phyloP scores from a whole-genome alignment of 352 stramenopile genomes.

The Globisporangium echinulatum region DNA sequence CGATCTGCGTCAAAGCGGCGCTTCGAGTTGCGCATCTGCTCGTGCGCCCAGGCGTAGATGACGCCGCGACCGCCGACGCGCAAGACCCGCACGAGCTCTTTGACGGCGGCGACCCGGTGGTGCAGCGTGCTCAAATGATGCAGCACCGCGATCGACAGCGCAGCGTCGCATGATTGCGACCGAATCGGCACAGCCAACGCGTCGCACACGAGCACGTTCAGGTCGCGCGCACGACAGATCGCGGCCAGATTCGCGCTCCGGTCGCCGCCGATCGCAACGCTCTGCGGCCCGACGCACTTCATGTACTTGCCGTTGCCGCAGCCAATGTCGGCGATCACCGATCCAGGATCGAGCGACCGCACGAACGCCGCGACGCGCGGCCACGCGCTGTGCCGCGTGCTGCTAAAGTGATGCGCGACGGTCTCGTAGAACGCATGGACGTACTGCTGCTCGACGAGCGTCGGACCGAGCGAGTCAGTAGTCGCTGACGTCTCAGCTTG shows the following conservation, averaged over 20 bases:
- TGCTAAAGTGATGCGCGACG: conserved; percentile 77
- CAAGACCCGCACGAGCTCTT: conserved; percentile 73
- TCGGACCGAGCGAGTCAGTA: conserved; percentile 33
- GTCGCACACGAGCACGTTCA: conserved; percentile 77
- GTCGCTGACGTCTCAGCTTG: not conserved
- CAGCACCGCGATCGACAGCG: conserved; percentile 80
- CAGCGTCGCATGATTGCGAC: conserved; percentile 64
- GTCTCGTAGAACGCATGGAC: conserved; percentile 87
- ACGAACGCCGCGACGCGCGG: conserved; percentile 69
- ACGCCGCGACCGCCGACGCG: conserved; percentile 58
- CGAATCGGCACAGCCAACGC: conserved; percentile 69
- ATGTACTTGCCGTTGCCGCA: conserved; percentile 89
- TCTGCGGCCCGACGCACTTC: conserved; percentile 63
- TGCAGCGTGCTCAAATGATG: conserved; percentile 75
- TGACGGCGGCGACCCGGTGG: conserved; percentile 64
- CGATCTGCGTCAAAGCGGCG: conserved; percentile 57
- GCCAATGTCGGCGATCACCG: conserved; percentile 73
- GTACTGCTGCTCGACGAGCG: conserved; percentile 68
- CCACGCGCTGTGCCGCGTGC: conserved; percentile 84
- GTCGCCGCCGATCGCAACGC: conserved; percentile 53
- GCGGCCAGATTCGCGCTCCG: conserved; percentile 53
- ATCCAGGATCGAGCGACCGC: conserved; percentile 39
- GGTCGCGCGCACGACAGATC: conserved; percentile 49
- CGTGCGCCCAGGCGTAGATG: conserved; percentile 85
- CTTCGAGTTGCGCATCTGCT: conserved; percentile 71